phyloP scores from a whole-genome alignment of 1,284 basidiomycete genomes.

The Apiotrichum mycotoxinovorans region DNA sequence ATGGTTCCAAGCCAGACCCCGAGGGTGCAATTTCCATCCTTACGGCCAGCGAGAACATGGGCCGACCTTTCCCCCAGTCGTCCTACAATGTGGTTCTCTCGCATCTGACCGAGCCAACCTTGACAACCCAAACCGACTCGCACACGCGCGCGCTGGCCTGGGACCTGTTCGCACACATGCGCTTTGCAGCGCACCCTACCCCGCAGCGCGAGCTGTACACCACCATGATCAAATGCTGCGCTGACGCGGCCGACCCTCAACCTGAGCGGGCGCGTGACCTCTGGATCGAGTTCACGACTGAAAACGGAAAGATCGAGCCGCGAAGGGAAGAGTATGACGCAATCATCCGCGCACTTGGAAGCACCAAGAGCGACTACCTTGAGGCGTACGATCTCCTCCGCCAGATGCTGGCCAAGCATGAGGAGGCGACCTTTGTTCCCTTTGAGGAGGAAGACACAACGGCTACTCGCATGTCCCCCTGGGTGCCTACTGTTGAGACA shows the following conservation, averaged over 20 bases:
- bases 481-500: constrained; percentile 65
- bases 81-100: constrained; percentile 46
- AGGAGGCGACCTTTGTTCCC: constrained; percentile 45
- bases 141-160: constrained; percentile 65
- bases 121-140: constrained; percentile 21
- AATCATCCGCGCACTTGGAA: constrained; percentile 65
- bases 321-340: constrained; percentile 72
- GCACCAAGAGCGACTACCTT: constrained; percentile 58
- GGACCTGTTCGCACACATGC: constrained; percentile 94
- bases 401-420: constrained; percentile 72
- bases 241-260: constrained; percentile 59
- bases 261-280: constrained; percentile 89
- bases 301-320: constrained; percentile 59
- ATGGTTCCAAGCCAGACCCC: constrained; percentile 21
- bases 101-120: constrained; percentile 35
- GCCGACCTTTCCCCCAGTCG: constrained; percentile 45
- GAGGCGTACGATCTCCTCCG: constrained; percentile 75
- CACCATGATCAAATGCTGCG: constrained; percentile 84
- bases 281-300: constrained; percentile 81
- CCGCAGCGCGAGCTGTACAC: constrained; percentile 74
- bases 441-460: constrained; percentile 24
- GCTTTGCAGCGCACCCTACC: constrained; percentile 81
- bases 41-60: constrained; percentile 39
- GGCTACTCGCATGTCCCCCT: constrained; percentile 52
- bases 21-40: constrained; percentile 43